phyloP scores from a whole-genome alignment of 371 early-diverging fungal genomes.

The Funneliformis caledonium region DNA sequence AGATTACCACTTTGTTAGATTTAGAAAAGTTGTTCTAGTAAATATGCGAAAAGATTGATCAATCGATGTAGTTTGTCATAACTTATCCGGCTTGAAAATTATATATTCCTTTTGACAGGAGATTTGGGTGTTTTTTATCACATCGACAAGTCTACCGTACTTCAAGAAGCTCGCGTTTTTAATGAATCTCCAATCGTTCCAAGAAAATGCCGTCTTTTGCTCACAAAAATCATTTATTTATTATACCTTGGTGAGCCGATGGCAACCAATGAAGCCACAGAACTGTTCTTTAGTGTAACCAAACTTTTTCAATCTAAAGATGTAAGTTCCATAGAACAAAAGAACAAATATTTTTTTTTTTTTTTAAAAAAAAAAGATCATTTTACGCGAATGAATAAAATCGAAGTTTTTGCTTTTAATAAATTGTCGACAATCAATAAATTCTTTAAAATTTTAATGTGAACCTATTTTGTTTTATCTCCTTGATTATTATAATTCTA shows the following conservation, averaged over 20 bases:
- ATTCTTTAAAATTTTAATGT: neutral
- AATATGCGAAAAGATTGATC: neutral
- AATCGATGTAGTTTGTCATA: neutral
- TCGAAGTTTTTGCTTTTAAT: neutral
- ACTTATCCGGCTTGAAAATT: neutral
- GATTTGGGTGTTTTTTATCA: slow-evolving; percentile 62
- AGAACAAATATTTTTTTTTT: neutral
- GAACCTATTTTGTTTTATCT: neutral
- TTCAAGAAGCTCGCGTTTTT: slow-evolving; percentile 97
- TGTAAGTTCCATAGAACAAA: slow-evolving; percentile 58
- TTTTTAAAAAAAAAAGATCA: neutral
- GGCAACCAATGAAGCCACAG: slow-evolving; percentile 92
- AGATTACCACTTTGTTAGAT: neutral
- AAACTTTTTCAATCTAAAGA: slow-evolving; percentile 97
- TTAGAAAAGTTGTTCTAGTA: too few species aligned
- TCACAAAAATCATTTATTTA: slow-evolving; percentile 93
- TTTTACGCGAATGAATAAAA: too few species aligned
- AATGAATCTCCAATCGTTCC: slow-evolving; percentile 96
- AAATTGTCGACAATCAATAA: neutral
- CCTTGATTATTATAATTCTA: slow-evolving; percentile 47
- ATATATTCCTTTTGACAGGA: slow-evolving; percentile 40
- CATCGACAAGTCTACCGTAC: slow-evolving; percentile 90
- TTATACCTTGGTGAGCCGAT: slow-evolving; percentile 90
- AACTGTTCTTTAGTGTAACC: slow-evolving; percentile 96
- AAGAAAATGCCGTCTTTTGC: slow-evolving; percentile 86